phyloP scores from a whole-genome alignment of 768 basidiomycete genomes.

The Psilocybe cubensis region DNA sequence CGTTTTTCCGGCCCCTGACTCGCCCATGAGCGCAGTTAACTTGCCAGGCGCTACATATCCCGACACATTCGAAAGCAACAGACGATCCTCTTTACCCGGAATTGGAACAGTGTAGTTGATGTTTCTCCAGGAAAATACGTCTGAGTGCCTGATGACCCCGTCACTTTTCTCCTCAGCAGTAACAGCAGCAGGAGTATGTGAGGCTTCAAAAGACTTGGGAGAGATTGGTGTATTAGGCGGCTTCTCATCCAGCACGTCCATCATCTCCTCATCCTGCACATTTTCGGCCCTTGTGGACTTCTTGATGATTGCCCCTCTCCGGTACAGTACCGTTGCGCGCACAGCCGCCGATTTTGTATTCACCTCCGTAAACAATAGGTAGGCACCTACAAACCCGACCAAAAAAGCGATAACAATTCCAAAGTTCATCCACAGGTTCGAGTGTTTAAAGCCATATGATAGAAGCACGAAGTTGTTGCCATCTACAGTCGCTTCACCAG shows the following conservation, averaged over 20 bases:
- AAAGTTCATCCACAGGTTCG: constrained; percentile 51
- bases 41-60: constrained; percentile 86
- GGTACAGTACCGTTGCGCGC: constrained; percentile 59
- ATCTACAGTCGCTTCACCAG: constrained; percentile 61
- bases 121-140: constrained; percentile 84
- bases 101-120: constrained; percentile 72
- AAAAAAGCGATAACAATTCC: constrained; percentile 75
- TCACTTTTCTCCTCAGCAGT: too few species aligned
- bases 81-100: constrained; percentile 43
- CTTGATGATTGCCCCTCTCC: constrained; percentile 43
- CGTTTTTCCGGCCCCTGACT: constrained; percentile 56
- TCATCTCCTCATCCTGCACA: constrained; percentile 25
- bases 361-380: constrained; percentile 64
- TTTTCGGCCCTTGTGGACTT: constrained; percentile 24
- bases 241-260: constrained; percentile 14
- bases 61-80: constrained; percentile 70
- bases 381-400: constrained; percentile 44
- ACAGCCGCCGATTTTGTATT: constrained; percentile 43
- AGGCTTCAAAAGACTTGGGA: constrained; percentile 7
- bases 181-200: constrained; percentile 9
- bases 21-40: constrained; percentile 79
- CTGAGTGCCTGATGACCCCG: constrained; percentile 33
- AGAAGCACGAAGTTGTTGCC: constrained; percentile 52
- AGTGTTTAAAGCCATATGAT: constrained; percentile 49
- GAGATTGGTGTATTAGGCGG: constrained; percentile 21